Percentiles rank a stretch among this genome's conserved stretches.
Evolutionary conservation across 2,329 filamentous ascomycete genomes (phyloP).

Genomic region (Colletotrichum neosansevieriae): DNA sequence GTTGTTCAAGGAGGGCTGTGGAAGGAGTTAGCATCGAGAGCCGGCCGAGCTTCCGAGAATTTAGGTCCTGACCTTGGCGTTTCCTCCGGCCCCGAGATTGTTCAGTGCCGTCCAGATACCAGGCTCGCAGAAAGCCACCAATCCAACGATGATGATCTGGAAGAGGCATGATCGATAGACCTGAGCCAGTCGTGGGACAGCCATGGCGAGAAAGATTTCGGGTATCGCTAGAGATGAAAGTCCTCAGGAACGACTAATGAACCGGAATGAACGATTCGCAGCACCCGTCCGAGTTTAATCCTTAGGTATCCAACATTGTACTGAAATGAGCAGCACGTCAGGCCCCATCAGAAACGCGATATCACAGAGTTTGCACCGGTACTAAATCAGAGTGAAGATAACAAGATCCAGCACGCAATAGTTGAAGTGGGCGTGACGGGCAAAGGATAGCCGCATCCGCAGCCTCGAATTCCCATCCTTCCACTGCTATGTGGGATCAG

Average conservation of each 20-base stretch:
- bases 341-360: constrained; percentile 23
- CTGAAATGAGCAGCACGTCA: constrained; percentile 29
- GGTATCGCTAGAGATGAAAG: not conserved
- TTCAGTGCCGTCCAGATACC: constrained; percentile 44
- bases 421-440: not conserved
- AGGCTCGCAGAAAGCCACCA: constrained; percentile 42
- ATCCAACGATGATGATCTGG: constrained; percentile 35
- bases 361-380: constrained; percentile 12
- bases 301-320: not conserved
- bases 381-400: not conserved
- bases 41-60: not conserved
- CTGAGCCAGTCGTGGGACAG: not conserved
- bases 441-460: not conserved
- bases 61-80: constrained; percentile 6
- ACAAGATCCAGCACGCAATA: constrained; percentile 22
- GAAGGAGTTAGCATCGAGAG: not conserved
- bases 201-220: not conserved
- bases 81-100: constrained; percentile 43
- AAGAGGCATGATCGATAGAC: constrained; percentile 30
- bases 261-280: not conserved
- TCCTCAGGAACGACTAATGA: too few relatives aligned
- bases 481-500: constrained; percentile 9
- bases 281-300: not conserved
- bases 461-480: not conserved
- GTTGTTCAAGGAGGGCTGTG: constrained; percentile 23